Evolutionary conservation across 2,329 filamentous ascomycete genomes (phyloP), one percentile per base, ranked within the genome.

Genomic region (Fusarium keratoplasticum): DNA sequence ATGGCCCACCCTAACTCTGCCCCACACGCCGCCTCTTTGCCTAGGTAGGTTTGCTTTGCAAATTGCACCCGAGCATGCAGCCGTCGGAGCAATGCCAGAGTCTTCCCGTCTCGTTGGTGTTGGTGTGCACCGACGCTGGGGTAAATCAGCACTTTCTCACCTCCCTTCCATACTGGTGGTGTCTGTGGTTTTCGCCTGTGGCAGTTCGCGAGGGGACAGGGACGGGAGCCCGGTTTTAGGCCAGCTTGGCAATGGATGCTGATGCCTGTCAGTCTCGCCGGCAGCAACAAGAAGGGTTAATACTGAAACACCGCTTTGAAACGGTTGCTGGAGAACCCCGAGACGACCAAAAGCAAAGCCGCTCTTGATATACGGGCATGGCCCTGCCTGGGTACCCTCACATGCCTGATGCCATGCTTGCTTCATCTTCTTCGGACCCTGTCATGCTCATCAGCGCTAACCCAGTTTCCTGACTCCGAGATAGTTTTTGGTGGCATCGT

Each of bases 301-400:
- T 60, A 66, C 75, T 78, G 76, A 78, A 78, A 78, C 76, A 69
- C 66, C 52, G 33, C 67, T 73, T 78, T 72, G 76, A 78, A 78
- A 78, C 76, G 69, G 63, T 58, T 77, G 63, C 61, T 77, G 67
- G 65, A 68, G 64, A 59, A 59, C 64, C 64, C 63, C 71, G 44
- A 61, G 61, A 61, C 20, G 44, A 68, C 59, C 20, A 63, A 70
- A 54, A 31, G 22, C 38, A 35, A 31, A 47, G 58, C 55, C 55
- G 16, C 58, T 59, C 60, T 64, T 68, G 63, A 67, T 63, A 62
- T 72, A 73, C 69, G 62, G 64, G 57, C 60, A 60, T 69, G 59
- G 59, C 35, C 27, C 33, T 64, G 33, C n/a, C 47, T 38, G 52
- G 42, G 22, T 29, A 29, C 40, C 33, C 52, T 66, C 47, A 54